Percentiles rank a stretch among this genome's conserved stretches.
Conservation (phyloP, 352 stramenopile species). For the Globisporangium cylindrosporum region DNA sequence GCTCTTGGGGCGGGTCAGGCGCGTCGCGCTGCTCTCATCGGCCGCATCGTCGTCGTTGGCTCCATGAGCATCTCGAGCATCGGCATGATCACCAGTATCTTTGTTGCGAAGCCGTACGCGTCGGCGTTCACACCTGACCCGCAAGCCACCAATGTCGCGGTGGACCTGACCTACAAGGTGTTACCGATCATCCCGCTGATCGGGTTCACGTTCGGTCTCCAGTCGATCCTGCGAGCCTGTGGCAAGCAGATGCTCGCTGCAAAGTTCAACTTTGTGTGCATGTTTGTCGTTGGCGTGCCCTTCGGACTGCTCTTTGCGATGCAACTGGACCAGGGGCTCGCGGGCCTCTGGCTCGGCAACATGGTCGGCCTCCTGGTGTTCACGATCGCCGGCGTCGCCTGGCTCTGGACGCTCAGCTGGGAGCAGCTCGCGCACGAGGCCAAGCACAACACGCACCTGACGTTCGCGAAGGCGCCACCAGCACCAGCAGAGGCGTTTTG, state of each 20-base stretch:
- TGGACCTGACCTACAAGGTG: not conserved
- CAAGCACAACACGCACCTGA: constrained; percentile 24
- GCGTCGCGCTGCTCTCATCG: not conserved
- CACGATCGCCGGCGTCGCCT: constrained; percentile 25
- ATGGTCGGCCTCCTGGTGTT: constrained; percentile 47
- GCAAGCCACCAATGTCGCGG: not conserved
- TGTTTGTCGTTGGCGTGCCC: not conserved
- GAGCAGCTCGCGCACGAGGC: constrained; percentile 11
- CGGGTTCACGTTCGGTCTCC: not conserved
- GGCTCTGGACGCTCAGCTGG: constrained; percentile 18
- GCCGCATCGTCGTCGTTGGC: not conserved
- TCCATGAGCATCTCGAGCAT: not conserved
- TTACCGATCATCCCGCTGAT: not conserved
- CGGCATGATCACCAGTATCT: not conserved
- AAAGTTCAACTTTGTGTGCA: not conserved
- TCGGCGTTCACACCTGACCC: not conserved
- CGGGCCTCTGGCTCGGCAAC: constrained; percentile 54
- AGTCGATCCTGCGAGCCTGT: not conserved
- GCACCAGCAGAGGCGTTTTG: not conserved
- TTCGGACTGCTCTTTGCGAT: not conserved
- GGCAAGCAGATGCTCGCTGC: not conserved
- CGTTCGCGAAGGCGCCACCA: not conserved
- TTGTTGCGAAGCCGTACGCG: not conserved
- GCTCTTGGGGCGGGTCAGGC: not conserved
- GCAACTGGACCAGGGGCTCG: not conserved